Conservation (phyloP, 2,329 filamentous ascomycete species). For the Monosporascus sp. region DNA sequence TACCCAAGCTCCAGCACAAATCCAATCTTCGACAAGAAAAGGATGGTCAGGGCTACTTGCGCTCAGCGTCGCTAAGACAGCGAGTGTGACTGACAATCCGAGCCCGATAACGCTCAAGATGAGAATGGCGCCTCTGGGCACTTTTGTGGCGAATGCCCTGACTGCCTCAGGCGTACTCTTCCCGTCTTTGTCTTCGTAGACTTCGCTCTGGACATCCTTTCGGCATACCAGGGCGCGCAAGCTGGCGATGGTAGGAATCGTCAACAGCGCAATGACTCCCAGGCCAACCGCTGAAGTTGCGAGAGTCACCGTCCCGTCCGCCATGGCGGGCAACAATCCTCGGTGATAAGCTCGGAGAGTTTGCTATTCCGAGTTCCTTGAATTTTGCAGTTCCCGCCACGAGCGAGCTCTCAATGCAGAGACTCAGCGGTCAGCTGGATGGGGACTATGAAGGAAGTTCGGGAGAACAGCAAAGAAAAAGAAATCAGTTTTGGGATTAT, state of each 20-base stretch:
- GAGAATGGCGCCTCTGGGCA: conserved; percentile 50
- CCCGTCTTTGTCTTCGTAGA: conserved; percentile 67
- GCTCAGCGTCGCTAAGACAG: conserved; percentile 44
- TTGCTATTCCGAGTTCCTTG: not conserved
- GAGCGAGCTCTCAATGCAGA: too few species aligned
- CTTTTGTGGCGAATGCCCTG: conserved; percentile 54
- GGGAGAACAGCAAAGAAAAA: too few species aligned
- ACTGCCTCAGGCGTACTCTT: conserved; percentile 59
- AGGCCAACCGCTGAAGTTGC: conserved; percentile 21
- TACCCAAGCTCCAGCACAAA: conserved; percentile 59
- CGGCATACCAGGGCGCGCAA: conserved; percentile 14
- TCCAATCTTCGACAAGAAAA: conserved; percentile 51
- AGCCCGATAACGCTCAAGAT: conserved; percentile 50
- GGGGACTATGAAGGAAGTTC: too few species aligned
- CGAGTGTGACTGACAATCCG: conserved; percentile 49
- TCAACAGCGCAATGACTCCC: conserved; percentile 16
- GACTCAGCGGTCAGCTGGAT: too few species aligned
- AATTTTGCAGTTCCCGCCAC: not conserved
- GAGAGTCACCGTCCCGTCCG: conserved; percentile 12
- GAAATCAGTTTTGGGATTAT: too few species aligned
- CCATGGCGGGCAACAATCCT: conserved; percentile 12
- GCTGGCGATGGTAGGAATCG: conserved; percentile 17
- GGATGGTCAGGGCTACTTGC: conserved; percentile 23
- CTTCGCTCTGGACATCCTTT: conserved; percentile 30
- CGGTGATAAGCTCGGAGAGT: conserved; percentile 6